Percentiles rank a stretch among this genome's conserved stretches.
These are phyloP conservation scores for Zygotorulaspora chibaensis DNA, from an alignment of 805 yeast genomes.

Conservation along the genomic window DNA sequence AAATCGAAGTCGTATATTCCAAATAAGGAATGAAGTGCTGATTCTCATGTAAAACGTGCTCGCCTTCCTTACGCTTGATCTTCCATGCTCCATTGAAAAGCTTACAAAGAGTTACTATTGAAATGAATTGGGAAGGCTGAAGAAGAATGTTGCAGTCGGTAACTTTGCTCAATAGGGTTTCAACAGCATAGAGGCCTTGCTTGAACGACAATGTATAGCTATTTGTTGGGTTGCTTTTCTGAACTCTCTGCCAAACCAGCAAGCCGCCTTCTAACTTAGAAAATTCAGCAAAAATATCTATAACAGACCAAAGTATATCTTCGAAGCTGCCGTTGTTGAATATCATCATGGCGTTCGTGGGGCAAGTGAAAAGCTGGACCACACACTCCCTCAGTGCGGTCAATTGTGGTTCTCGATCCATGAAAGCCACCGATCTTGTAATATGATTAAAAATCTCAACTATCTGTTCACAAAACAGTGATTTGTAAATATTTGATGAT, in stretches of 20 bases:
- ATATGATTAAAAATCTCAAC: slow-evolving; percentile 51
- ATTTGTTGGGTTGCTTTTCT: slow-evolving; percentile 32
- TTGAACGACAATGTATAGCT: slow-evolving; percentile 35
- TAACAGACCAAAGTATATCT: slow-evolving; percentile 46
- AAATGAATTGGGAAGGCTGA: slow-evolving; percentile 37
- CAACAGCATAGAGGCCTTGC: slow-evolving; percentile 35
- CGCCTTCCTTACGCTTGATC: slow-evolving; percentile 56
- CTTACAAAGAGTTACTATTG: slow-evolving; percentile 45
- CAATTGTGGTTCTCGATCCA: slow-evolving; percentile 86
- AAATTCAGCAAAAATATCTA: slow-evolving; percentile 42
- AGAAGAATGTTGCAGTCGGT: slow-evolving; percentile 33
- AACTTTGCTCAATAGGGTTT: slow-evolving; percentile 35
- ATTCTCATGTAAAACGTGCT: slow-evolving; percentile 60
- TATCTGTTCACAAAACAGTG: slow-evolving; percentile 48
- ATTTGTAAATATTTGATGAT: slow-evolving; percentile 46
- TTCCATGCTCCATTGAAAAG: slow-evolving; percentile 56
- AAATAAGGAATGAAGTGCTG: slow-evolving; percentile 48
- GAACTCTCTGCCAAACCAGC: slow-evolving; percentile 35
- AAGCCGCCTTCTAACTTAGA: slow-evolving; percentile 37
- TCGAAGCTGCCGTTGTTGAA: slow-evolving; percentile 39
- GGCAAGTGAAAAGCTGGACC: slow-evolving; percentile 86
- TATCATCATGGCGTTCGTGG: slow-evolving; percentile 61
- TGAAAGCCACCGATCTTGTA: slow-evolving; percentile 44
- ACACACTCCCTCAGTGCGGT: slow-evolving; percentile 70
- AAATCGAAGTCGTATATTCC: slow-evolving; percentile 43